Base-by-base conservation (phyloP, 345 rosid genomes). In the Linum trigynum region DNA sequence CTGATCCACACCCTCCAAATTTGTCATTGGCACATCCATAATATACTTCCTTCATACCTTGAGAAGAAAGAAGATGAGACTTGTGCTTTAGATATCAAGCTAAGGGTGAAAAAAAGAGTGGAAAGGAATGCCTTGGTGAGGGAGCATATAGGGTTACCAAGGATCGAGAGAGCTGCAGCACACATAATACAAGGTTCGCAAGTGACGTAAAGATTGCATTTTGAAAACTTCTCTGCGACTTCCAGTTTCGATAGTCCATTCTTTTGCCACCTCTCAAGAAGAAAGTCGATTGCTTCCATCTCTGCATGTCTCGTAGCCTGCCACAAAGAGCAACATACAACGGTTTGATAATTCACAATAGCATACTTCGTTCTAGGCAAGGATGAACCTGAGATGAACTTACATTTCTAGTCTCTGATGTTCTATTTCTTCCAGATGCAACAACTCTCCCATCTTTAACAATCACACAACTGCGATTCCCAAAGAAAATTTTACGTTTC, bases 141-240 rank as follows among this genome's bases (percentile, higher is more conserved):
- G 4, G 61, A 14, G 45, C 56, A 36, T 14, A 53, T 16, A 42
- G 63, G 8, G 55, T 72, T 84, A 88, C 92, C 88, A 51, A 90
- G 79, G 72, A 86, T 80, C 3, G 92, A 85, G 75, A 86, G 76
- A 56, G 96, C 95, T 1, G 92, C 82, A 70, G 96, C 96, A 75
- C 96, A 94, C 97, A 92, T 90, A 57, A 88, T 90, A 75, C 96
- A 90, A 12, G 89, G 96, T 82, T 90, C 99, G 74, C 92, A 88
- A 69, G 99, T 85, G 59, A 88, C 97, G 58, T 85, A 94, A 63
- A 88, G 84, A 62, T 62, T 39, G 69, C 89, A 94, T 40, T 69
- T 69, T 11, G 85, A 86, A 74, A 88, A 85, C 4, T 70, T 84
- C 64, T 86, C 82, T 37, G 86, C 86, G 66, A 85, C 84, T 77